phyloP scores from a whole-genome alignment of 2,329 filamentous ascomycete species.

The Epicoccum nigrum region DNA sequence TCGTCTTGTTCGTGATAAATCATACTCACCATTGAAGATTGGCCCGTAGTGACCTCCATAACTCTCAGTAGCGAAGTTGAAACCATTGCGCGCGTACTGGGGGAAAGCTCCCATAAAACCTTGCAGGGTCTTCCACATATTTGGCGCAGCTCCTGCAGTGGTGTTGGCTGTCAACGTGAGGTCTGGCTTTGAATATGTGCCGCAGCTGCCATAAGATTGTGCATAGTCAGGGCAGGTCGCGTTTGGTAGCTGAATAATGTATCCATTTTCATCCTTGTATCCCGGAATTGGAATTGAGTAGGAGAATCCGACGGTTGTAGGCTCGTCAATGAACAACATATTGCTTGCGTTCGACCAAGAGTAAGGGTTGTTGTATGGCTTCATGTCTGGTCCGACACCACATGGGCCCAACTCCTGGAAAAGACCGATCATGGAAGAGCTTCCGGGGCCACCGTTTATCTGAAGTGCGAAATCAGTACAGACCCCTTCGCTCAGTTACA shows the following conservation, averaged over 20 bases:
- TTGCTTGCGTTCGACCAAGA: constrained; percentile 69
- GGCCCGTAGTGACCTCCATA: constrained; percentile 66
- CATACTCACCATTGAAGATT: constrained; percentile 53
- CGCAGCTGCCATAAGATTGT: constrained; percentile 52
- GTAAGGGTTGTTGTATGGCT: constrained; percentile 64
- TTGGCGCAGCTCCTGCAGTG: constrained; percentile 60
- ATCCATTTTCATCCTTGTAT: constrained; percentile 42
- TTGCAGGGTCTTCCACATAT: constrained; percentile 66
- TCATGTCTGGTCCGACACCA: constrained; percentile 52
- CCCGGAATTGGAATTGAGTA: constrained; percentile 56
- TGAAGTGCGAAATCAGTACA: background rate
- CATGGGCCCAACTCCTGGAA: constrained; percentile 62
- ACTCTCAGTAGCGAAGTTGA: constrained; percentile 63
- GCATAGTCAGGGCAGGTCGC: constrained; percentile 60
- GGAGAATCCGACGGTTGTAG: constrained; percentile 64
- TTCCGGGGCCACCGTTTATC: constrained; percentile 63
- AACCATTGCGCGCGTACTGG: constrained; percentile 52
- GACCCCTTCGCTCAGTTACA: too few species aligned
- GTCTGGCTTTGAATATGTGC: constrained; percentile 62
- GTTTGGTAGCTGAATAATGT: constrained; percentile 54
- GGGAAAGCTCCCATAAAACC: constrained; percentile 68
- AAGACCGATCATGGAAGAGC: constrained; percentile 63
- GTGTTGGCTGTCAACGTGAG: constrained; percentile 59
- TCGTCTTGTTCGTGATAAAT: constrained; percentile 4
- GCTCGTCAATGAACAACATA: constrained; percentile 75